Conservation (phyloP, 257 asterid genomes). For the Capsicum chinense region DNA sequence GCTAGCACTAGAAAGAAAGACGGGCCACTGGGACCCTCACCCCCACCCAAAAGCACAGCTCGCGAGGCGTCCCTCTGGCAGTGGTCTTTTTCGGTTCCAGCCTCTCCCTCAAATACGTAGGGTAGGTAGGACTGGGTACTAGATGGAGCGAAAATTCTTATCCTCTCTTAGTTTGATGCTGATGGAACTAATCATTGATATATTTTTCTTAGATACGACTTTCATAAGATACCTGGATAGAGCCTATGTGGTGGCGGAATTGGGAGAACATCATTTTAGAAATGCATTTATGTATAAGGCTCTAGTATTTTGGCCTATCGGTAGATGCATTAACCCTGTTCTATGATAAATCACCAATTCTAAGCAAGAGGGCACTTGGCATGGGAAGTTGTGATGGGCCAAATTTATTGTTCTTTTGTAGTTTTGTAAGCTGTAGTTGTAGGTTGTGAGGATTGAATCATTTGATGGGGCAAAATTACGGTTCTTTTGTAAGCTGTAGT, state of each 20-base stretch:
- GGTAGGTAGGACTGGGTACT: not conserved
- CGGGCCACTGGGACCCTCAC: too few relatives aligned
- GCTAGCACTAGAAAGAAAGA: too few relatives aligned
- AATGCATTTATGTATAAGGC: not conserved
- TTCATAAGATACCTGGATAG: not conserved
- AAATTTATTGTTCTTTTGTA: not conserved
- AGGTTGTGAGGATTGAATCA: not conserved
- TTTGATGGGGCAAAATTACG: not conserved
- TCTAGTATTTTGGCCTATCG: not conserved
- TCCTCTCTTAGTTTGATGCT: not conserved
- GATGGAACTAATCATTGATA: not conserved
- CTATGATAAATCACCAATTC: not conserved
- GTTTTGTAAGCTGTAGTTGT: not conserved
- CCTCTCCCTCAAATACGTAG: too few relatives aligned
- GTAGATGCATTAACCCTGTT: not conserved
- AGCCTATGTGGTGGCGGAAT: not conserved
- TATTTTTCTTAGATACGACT: not conserved
- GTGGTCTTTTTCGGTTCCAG: too few relatives aligned
- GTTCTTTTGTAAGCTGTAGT: not conserved
- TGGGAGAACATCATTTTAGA: not conserved
- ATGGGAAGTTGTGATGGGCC: not conserved
- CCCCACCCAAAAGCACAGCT: too few relatives aligned
- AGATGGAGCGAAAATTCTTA: not conserved
- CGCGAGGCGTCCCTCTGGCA: too few relatives aligned
- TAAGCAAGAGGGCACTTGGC: not conserved